Percentiles rank a stretch among this genome's conserved stretches.
phyloP scores from a whole-genome alignment of 2,329 filamentous ascomycete genomes.

The Thielaviopsis punctulata region DNA sequence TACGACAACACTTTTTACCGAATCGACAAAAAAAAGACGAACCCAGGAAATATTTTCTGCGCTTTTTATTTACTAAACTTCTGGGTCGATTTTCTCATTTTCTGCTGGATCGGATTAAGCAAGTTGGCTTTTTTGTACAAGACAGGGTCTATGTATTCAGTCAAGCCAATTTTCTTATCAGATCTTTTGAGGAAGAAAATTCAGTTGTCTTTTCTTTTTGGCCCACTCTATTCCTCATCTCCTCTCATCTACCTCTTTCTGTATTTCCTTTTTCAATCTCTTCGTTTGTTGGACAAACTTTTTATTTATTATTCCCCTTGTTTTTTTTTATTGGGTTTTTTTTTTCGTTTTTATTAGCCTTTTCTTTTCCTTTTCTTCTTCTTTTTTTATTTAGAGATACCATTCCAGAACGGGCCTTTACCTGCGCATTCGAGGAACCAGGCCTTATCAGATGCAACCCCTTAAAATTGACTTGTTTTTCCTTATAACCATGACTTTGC shows the following conservation, averaged over 20 bases:
- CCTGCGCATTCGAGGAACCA: conserved; percentile 3
- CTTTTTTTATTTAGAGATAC: background rate
- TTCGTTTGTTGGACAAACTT: background rate
- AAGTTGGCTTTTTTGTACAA: background rate
- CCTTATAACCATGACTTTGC: background rate
- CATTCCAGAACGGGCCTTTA: conserved; percentile 1
- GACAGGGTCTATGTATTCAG: background rate
- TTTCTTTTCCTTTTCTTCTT: background rate
- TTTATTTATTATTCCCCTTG: background rate
- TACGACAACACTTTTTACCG: background rate
- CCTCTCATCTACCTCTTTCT: background rate
- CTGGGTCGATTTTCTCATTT: background rate
- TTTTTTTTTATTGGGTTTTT: background rate
- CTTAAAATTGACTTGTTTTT: background rate
- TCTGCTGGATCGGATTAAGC: background rate
- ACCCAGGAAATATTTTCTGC: too few species aligned
- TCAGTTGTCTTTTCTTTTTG: background rate
- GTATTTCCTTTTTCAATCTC: background rate
- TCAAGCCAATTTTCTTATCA: background rate
- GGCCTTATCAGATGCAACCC: conserved; percentile 5
- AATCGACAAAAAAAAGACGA: too few species aligned
- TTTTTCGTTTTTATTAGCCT: background rate
- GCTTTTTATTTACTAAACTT: too few species aligned
- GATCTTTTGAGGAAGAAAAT: background rate
- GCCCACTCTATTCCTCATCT: too few species aligned